These are phyloP conservation scores for Boechera retrofracta DNA, from an alignment of 345 rosid species.

Conservation along the genomic window DNA sequence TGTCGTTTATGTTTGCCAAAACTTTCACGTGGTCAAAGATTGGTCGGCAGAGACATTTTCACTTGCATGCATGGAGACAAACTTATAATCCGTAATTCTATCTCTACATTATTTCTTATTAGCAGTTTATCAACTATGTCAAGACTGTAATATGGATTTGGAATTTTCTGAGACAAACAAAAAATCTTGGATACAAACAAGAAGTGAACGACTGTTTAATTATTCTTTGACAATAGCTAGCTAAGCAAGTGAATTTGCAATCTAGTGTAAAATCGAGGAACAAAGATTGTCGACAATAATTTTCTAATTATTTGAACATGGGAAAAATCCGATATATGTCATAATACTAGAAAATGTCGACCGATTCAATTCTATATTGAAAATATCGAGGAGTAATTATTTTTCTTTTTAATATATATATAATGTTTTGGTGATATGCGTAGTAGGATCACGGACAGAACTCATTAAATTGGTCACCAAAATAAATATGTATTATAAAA, in stretches of 20 bases:
- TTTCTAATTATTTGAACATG: neutral
- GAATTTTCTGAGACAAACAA: conserved; percentile 14
- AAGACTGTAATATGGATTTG: conserved; percentile 29
- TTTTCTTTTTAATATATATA: neutral
- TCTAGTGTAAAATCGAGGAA: conserved; percentile 25
- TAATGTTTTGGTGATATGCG: conserved; percentile 9
- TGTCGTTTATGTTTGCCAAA: conserved; percentile 41
- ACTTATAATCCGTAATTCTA: conserved; percentile 22
- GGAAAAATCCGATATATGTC: too few species aligned
- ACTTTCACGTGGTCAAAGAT: conserved; percentile 40
- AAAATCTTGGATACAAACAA: conserved; percentile 32
- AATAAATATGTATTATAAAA: too few species aligned
- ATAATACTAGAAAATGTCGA: neutral
- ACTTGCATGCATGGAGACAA: conserved; percentile 36
- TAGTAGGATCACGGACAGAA: neutral
- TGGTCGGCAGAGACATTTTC: conserved; percentile 40
- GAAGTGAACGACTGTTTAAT: conserved; percentile 24
- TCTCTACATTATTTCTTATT: conserved; percentile 1
- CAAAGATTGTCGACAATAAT: conserved; percentile 6
- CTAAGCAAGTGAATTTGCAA: conserved; percentile 28
- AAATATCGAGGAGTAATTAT: neutral
- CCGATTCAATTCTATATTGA: neutral
- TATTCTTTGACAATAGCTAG: conserved; percentile 42
- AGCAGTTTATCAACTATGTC: conserved; percentile 31
- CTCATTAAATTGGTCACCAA: too few species aligned